Conservation (phyloP, 2,329 filamentous ascomycete genomes). For the Xylaria sp. region DNA sequence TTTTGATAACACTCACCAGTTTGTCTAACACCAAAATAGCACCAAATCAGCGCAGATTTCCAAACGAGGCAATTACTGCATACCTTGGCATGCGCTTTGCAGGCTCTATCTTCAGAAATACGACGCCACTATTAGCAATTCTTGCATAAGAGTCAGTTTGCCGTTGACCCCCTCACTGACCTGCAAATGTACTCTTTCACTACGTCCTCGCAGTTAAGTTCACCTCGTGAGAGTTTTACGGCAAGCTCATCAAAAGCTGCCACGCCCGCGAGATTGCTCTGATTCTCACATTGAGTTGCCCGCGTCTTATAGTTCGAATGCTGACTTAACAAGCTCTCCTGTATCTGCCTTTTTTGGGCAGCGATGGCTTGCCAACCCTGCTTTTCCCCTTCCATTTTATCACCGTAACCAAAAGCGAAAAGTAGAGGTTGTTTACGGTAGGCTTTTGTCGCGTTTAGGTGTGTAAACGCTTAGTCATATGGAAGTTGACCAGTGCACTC, state of each 20-base stretch:
- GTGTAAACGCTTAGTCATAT: too few relatives aligned
- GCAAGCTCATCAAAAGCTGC: slow-evolving; percentile 6
- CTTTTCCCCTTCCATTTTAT: slow-evolving; percentile 18
- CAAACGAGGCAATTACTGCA: neutral
- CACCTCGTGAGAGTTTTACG: slow-evolving; percentile 32
- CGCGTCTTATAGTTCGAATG: neutral
- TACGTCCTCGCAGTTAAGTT: slow-evolving; percentile 38
- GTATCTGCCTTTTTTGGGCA: slow-evolving; percentile 16
- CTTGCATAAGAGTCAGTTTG: neutral
- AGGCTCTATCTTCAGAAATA: slow-evolving; percentile 16
- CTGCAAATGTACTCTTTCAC: slow-evolving; percentile 39
- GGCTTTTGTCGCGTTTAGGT: too few relatives aligned
- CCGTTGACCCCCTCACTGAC: slow-evolving; percentile 21
- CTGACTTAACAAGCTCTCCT: slow-evolving; percentile 1
- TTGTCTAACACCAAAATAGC: slow-evolving; percentile 35
- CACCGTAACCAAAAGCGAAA: neutral
- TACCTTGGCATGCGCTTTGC: slow-evolving; percentile 20
- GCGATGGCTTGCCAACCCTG: slow-evolving; percentile 22
- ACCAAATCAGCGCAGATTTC: neutral
- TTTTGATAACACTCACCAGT: slow-evolving; percentile 34
- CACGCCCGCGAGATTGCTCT: neutral
- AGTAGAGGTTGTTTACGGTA: neutral
- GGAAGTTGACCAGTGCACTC: too few relatives aligned
- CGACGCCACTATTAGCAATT: neutral
- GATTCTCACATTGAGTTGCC: neutral